Evolutionary conservation across 2,329 filamentous ascomycete genomes (phyloP), one percentile per base, ranked within the genome.

Genomic region (Lojkania enalia): DNA sequence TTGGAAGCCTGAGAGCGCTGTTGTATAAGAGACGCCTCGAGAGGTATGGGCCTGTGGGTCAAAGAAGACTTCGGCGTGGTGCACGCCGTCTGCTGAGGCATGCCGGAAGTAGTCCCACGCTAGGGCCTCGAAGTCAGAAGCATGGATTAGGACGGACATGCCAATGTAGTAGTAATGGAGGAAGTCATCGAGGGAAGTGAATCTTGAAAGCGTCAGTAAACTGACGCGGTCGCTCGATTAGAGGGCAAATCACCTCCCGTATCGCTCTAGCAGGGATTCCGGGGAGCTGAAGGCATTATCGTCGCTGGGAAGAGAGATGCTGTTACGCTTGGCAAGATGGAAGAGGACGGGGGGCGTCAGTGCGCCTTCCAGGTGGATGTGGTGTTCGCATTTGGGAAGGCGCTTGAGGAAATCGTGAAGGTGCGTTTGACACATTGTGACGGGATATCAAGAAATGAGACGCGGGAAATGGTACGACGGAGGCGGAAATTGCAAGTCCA

Each of bases 301-400:
- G 25, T 75, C 71, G 23, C 63, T 60, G 1, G 74, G 70, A 3
- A 91, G 77, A 2, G 73, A 29, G 56, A 90, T 80, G 42, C 74
- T 74, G 75, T 92, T 90, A 60, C 80, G 80, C 25, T 72, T 64
- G 4, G 88, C 85, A 4, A 92, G 81, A 20, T 74, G 61, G 73
- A 90, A 91, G 50, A 90, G 80, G 29, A 90, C 75, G 43, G 77
- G 72, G 1, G 87, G 86, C 30, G 84, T 83, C 27, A 92, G 77
- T 11, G 85, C 85, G 43, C 88, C 88, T 69, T 91, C 87, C 23
- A 92, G 77, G 64, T 92, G 88, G 42, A 91, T 80, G 70, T 91
- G 88, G 63, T 90, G 87, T 67, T 92, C 88, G 71, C 85, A 88
- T 74, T 91, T 91, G 52, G 87, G 87, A 20, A 91, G 78, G 21